phyloP scores from a whole-genome alignment of 2,329 filamentous ascomycete species.

The Grosmannia serpens region DNA sequence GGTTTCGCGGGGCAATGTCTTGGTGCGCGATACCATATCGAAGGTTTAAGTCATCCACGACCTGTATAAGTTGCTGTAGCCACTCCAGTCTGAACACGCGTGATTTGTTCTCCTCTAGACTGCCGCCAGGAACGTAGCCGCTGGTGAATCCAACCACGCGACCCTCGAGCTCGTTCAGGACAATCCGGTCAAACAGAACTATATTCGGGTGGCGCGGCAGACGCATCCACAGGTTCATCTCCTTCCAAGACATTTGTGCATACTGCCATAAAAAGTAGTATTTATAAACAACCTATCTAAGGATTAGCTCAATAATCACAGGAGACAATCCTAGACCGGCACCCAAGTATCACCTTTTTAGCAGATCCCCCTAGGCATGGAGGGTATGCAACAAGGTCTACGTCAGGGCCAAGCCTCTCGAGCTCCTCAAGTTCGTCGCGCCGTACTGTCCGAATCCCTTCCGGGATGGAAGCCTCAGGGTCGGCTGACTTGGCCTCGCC shows the following conservation, averaged over 20 bases:
- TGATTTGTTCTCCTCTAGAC: constrained; percentile 16
- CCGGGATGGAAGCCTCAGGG: no score
- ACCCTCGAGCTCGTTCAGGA: constrained; percentile 17
- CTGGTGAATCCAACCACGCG: constrained; percentile 14
- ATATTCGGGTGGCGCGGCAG: constrained; percentile 23
- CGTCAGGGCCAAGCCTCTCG: not conserved
- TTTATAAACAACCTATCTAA: constrained; percentile 19
- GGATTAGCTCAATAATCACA: not conserved
- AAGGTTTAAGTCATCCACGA: constrained; percentile 26
- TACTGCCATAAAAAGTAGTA: constrained; percentile 16
- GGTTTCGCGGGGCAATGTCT: constrained; percentile 24
- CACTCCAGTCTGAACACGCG: constrained; percentile 23
- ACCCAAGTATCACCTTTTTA: not conserved
- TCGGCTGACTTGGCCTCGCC: no score
- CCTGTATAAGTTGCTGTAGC: constrained; percentile 19
- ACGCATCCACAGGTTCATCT: constrained; percentile 23
- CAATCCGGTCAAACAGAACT: constrained; percentile 22
- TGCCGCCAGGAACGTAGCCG: constrained; percentile 23
- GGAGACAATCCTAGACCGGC: not conserved
- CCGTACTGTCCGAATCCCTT: not conserved
- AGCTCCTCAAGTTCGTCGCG: not conserved
- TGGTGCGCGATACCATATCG: constrained; percentile 23
- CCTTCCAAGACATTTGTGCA: constrained; percentile 18
- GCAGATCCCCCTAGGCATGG: not conserved
- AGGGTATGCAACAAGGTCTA: not conserved